A percentile compares a stretch with the other conserved stretches of the same genome.
phyloP scores from a whole-genome alignment of 345 rosid species.

The Hypericum perforatum region DNA sequence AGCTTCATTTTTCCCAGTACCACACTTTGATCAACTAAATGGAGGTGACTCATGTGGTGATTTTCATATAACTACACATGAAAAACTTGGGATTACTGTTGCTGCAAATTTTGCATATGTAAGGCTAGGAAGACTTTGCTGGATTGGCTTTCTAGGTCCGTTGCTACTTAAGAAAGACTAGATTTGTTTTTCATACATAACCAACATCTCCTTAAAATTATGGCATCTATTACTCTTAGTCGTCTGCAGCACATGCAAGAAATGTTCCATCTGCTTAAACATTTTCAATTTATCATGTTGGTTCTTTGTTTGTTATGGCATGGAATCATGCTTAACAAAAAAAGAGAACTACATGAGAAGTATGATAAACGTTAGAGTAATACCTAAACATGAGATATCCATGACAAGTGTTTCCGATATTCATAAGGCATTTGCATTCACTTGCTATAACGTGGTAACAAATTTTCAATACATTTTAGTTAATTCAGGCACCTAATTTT shows the following conservation, averaged over 20 bases:
- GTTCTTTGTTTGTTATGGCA: constrained; percentile 60
- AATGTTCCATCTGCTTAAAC: constrained; percentile 57
- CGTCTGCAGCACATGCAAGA: constrained; percentile 41
- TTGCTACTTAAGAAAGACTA: constrained; percentile 35
- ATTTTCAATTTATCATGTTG: constrained; percentile 60
- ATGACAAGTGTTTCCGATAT: too few species aligned
- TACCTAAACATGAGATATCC: too few species aligned
- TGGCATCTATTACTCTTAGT: constrained; percentile 38
- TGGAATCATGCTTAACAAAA: too few species aligned
- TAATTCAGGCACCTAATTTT: constrained; percentile 51
- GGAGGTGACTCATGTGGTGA: constrained; percentile 64
- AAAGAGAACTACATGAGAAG: too few species aligned
- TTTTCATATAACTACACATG: constrained; percentile 48
- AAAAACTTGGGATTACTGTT: constrained; percentile 48
- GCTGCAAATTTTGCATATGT: constrained; percentile 58
- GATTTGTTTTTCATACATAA: constrained; percentile 65
- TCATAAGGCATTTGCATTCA: too few species aligned
- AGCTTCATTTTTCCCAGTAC: too few species aligned
- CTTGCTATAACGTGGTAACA: too few species aligned
- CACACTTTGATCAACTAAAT: constrained; percentile 2
- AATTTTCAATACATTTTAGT: constrained; percentile 62
- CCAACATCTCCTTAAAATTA: constrained; percentile 54
- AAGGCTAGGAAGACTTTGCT: constrained; percentile 58
- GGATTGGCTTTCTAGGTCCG: too few species aligned
- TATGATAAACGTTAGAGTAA: too few species aligned